phyloP scores from a whole-genome alignment of 129 eudicot species.

The Deinandra increscens region DNA sequence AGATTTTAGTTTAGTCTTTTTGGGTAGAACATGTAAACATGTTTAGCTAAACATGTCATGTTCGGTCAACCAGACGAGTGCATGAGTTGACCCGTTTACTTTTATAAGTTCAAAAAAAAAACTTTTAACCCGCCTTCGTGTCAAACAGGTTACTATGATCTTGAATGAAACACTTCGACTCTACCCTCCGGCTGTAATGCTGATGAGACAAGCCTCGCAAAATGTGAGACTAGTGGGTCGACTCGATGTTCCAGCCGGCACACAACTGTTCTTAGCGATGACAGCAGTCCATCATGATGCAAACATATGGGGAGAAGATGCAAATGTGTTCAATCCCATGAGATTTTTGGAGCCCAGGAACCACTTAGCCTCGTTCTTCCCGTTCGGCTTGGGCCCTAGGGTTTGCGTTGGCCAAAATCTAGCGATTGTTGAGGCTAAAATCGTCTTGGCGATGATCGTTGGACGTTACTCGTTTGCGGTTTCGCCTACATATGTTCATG shows the following conservation, averaged over 20 bases:
- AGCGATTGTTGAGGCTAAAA: constrained; percentile 42
- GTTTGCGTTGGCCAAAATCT: constrained; percentile 46
- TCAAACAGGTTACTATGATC: constrained; percentile 38
- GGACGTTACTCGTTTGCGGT: constrained; percentile 33
- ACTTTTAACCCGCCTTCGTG: neutral
- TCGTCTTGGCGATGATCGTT: constrained; percentile 40
- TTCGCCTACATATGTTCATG: constrained; percentile 44
- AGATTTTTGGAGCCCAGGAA: constrained; percentile 45
- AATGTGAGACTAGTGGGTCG: constrained; percentile 30
- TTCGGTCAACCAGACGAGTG: too few relatives aligned
- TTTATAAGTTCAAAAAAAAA: neutral
- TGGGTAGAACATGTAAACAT: too few relatives aligned
- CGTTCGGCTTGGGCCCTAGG: constrained; percentile 51
- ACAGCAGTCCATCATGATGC: constrained; percentile 40
- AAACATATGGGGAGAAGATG: constrained; percentile 51
- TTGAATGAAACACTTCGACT: constrained; percentile 45
- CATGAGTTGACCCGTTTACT: neutral
- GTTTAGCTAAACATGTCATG: too few relatives aligned
- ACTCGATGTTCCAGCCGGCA: constrained; percentile 32
- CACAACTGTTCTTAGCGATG: constrained; percentile 30
- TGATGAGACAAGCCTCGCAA: constrained; percentile 28
- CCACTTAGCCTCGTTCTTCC: constrained; percentile 42
- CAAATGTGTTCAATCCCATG: constrained; percentile 42
- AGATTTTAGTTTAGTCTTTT: neutral
- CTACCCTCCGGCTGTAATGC: constrained; percentile 38